A percentile compares a stretch with the other conserved stretches of the same genome.
Conservation (phyloP, 2,329 filamentous ascomycete species). For the Chrysosporium queenslandicum region DNA sequence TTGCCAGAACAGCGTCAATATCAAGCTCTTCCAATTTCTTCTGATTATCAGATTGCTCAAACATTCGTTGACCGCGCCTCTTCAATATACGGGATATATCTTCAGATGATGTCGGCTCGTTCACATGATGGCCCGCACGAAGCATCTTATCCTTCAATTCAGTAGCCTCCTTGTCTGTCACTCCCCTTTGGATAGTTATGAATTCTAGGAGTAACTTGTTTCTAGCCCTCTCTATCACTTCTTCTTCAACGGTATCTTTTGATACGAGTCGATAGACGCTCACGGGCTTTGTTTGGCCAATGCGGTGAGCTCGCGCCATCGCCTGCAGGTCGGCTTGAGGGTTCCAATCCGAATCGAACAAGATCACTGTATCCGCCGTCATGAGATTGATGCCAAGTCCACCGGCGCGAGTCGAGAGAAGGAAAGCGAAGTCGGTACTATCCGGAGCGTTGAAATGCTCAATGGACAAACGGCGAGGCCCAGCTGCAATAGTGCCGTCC, state of each 20-base stretch:
- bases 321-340: conserved; percentile 95
- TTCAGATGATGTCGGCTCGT: conserved; percentile 80
- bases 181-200: conserved; percentile 90
- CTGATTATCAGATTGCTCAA: conserved; percentile 94
- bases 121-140: conserved; percentile 48
- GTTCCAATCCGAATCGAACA: conserved; percentile 97
- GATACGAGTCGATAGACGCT: conserved; percentile 94
- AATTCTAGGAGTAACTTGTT: conserved; percentile 98
- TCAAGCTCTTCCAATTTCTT: conserved; percentile 87
- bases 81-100: conserved; percentile 96
- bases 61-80: conserved; percentile 97
- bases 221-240: conserved; percentile 87
- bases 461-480: conserved; percentile 81
- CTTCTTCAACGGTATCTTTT: conserved; percentile 96
- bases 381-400: conserved; percentile 92
- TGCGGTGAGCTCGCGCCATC: conserved; percentile 96
- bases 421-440: conserved; percentile 91
- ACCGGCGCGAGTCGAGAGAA: conserved; percentile 88
- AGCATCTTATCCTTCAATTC: conserved; percentile 70
- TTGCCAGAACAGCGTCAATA: conserved; percentile 92
- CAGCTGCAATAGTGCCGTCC: conserved; percentile 87
- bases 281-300: conserved; percentile 90
- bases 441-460: conserved; percentile 97
- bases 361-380: conserved; percentile 88
- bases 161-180: conserved; percentile 85